phyloP scores from a whole-genome alignment of 208 protist species.

The Blastocrithidia nonstop region DNA sequence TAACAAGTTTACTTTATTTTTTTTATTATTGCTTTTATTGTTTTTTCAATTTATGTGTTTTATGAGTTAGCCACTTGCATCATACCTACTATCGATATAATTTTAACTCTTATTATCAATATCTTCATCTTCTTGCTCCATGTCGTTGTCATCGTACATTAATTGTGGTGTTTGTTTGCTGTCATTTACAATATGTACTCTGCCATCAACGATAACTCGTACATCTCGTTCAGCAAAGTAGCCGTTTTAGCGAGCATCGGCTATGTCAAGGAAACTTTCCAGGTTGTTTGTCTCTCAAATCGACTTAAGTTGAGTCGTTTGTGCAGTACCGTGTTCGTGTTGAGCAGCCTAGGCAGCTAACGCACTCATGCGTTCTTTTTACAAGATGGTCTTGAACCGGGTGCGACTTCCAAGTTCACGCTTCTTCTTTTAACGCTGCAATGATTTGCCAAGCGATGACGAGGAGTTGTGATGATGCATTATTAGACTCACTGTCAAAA shows the following conservation, averaged over 20 bases:
- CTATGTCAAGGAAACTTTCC: constrained; percentile 74
- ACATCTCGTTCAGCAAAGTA: constrained; percentile 74
- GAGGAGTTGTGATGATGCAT: too few relatives aligned
- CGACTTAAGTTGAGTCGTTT: constrained; percentile 40
- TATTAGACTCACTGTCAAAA: too few relatives aligned
- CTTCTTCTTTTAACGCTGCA: constrained; percentile 56
- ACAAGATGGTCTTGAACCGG: constrained; percentile 25
- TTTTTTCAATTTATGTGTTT: too few relatives aligned
- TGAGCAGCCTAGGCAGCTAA: constrained; percentile 24
- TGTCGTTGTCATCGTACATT: constrained; percentile 10
- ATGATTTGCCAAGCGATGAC: constrained; percentile 54
- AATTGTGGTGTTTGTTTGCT: constrained; percentile 35
- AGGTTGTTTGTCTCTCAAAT: constrained; percentile 83
- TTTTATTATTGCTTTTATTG: background rate
- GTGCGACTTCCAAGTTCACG: constrained; percentile 16
- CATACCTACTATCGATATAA: too few relatives aligned
- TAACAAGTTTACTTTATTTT: constrained; percentile 32
- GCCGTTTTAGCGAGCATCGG: constrained; percentile 70
- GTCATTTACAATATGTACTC: constrained; percentile 56
- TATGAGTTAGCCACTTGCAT: too few relatives aligned
- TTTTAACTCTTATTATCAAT: too few relatives aligned
- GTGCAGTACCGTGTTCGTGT: constrained; percentile 10
- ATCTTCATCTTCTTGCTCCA: too few relatives aligned
- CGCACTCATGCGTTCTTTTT: constrained; percentile 19
- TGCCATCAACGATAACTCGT: constrained; percentile 64